These are phyloP conservation scores for Arxiozyma slooffiae DNA, from an alignment of 1,139 yeast species.

Conservation along the genomic window DNA sequence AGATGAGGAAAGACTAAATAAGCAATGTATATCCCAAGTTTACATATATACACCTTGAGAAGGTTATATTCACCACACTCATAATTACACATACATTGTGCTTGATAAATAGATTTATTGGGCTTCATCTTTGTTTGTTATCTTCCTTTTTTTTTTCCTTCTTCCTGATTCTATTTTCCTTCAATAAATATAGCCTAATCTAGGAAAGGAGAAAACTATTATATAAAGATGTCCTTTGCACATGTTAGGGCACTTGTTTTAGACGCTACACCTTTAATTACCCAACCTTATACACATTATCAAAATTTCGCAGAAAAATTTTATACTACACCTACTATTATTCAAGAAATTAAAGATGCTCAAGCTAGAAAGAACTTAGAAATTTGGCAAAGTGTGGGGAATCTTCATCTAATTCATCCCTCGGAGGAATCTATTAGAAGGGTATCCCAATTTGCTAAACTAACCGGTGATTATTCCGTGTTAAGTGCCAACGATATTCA, in stretches of 20 bases:
- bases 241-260: slow-evolving; percentile 53
- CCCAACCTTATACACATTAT: slow-evolving; percentile 70
- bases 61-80: too few species aligned
- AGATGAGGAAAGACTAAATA: background rate
- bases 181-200: background rate
- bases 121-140: too few species aligned
- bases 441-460: slow-evolving; percentile 66
- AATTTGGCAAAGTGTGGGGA: slow-evolving; percentile 59
- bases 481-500: slow-evolving; percentile 86
- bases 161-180: background rate
- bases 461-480: slow-evolving; percentile 87
- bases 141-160: too few species aligned
- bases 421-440: slow-evolving; percentile 49
- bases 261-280: slow-evolving; percentile 91
- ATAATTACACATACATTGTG: background rate
- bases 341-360: slow-evolving; percentile 77
- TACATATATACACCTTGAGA: background rate
- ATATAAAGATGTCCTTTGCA: slow-evolving; percentile 6
- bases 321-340: slow-evolving; percentile 88
- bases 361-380: slow-evolving; percentile 66
- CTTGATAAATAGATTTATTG: background rate
- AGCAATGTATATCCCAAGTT: background rate
- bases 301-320: slow-evolving; percentile 59
- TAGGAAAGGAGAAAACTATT: background rate
- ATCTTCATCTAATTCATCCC: slow-evolving; percentile 64